Base-by-base conservation (phyloP, 257 asterid genomes). In the Capsicum chinense region DNA sequence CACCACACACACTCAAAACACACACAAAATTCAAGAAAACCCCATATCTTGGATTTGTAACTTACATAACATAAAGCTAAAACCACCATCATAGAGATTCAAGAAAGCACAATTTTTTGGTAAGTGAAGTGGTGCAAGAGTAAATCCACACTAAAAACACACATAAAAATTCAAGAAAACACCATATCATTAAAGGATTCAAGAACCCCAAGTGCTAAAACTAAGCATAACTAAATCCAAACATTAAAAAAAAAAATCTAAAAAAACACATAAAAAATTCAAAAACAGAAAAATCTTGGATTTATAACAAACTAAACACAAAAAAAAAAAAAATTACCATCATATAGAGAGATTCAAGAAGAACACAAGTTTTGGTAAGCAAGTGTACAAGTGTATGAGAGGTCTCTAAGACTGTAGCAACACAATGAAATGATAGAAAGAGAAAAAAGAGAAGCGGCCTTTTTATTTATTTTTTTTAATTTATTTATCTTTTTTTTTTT, bases 341-440 rank as follows among this genome's bases (percentile, higher is more conserved):
- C 66, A 35, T 78, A 69, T 4, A 69, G 9, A 52, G 26, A 76
- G 21, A 76, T 21, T 16, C 48, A 74, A 50, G 81, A 76, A 4
- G 44, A 39, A 39, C 44, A 76, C 44, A 76, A 21, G 0, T 76
- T 78, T 78, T 39, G 14, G 7, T 10, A 15, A 56, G 82, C 50
- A 17, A 56, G 15, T 52, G 82, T 78, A 66, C 56, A 74, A 74
- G 81, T 50, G 62, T 74, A 74, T 13, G 50, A 33, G 19, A 56
- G 50, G 82, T 78, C 26, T 52, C 26, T 7, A 39, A 16, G 79
- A 33, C 50, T 78, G 50, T 78, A 54, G 82, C 50, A 26, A 64
- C 37, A 64, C 63, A 54, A 78, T 5, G 82, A 78, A 78, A 54
- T 78, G 82, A 54, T 78, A 33, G 82, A 78, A 70, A 56, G 52